phyloP scores from a whole-genome alignment of 192 early-diverging fungal species.

The Helicostylum pulchrum region DNA sequence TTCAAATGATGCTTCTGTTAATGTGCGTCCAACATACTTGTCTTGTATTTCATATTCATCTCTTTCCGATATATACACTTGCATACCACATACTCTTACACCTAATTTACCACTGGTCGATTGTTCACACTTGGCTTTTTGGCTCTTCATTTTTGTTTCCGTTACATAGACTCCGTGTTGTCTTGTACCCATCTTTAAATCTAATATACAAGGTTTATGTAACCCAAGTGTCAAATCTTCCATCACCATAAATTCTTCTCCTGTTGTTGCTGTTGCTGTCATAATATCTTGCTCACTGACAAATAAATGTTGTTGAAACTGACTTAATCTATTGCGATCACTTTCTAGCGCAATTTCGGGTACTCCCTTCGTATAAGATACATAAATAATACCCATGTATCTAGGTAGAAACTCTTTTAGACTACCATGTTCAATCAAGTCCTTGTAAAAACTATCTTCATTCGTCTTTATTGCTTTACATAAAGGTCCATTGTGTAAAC shows the following conservation, averaged over 20 bases:
- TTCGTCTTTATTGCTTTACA: constrained; percentile 18
- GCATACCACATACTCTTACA: constrained; percentile 95
- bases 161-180: constrained; percentile 91
- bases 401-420: background rate
- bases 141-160: constrained; percentile 76
- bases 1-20: constrained; percentile 78
- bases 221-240: constrained; percentile 89
- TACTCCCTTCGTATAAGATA: background rate
- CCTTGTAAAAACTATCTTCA: constrained; percentile 12
- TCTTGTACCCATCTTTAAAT: constrained; percentile 97
- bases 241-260: constrained; percentile 82
- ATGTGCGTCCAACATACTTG: constrained; percentile 90
- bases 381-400: constrained; percentile 10
- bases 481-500: constrained; percentile 6
- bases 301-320: too few relatives aligned
- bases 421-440: background rate
- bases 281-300: too few relatives aligned
- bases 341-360: background rate
- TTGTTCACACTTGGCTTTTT: constrained; percentile 87
- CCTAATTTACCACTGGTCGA: constrained; percentile 90
- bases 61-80: constrained; percentile 50
- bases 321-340: too few relatives aligned
- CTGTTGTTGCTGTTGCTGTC: background rate
- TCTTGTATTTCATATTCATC: constrained; percentile 43
- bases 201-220: constrained; percentile 88